Conservation (phyloP, 2,329 filamentous ascomycete species). For the Blastomyces parvus region DNA sequence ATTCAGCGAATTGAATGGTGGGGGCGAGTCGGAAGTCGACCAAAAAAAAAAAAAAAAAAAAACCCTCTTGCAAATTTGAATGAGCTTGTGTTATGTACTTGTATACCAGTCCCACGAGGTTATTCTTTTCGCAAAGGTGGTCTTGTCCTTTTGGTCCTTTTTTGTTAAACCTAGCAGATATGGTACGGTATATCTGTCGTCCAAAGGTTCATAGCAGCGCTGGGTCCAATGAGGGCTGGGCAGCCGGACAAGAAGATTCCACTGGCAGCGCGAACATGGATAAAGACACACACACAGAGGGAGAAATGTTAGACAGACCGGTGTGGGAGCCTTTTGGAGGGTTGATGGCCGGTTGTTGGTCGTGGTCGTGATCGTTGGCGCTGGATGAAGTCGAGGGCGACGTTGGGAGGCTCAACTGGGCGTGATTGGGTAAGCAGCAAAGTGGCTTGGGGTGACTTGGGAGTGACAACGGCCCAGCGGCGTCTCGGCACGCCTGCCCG, state of each 20-base stretch:
- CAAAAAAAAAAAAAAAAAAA: no score
- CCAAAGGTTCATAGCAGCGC: background rate
- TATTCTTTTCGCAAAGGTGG: background rate
- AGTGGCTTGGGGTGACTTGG: background rate
- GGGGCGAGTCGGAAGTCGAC: background rate
- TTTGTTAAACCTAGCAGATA: no score
- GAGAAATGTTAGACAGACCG: background rate
- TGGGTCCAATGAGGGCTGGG: background rate
- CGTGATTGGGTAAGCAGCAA: constrained; percentile 7
- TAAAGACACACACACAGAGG: background rate
- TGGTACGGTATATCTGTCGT: background rate
- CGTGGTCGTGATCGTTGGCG: constrained; percentile 3
- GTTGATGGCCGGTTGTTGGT: background rate
- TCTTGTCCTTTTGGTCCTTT: no score
- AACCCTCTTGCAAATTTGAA: background rate
- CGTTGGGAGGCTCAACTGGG: background rate
- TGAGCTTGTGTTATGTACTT: background rate
- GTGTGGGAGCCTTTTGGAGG: background rate
- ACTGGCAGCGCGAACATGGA: background rate
- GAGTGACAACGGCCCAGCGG: background rate
- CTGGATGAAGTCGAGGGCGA: background rate
- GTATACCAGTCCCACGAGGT: background rate
- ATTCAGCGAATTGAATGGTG: background rate
- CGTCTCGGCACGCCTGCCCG: background rate
- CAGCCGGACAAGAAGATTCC: background rate